Conservation (phyloP, 1,284 basidiomycete genomes). For the Apiotrichum porosum region DNA sequence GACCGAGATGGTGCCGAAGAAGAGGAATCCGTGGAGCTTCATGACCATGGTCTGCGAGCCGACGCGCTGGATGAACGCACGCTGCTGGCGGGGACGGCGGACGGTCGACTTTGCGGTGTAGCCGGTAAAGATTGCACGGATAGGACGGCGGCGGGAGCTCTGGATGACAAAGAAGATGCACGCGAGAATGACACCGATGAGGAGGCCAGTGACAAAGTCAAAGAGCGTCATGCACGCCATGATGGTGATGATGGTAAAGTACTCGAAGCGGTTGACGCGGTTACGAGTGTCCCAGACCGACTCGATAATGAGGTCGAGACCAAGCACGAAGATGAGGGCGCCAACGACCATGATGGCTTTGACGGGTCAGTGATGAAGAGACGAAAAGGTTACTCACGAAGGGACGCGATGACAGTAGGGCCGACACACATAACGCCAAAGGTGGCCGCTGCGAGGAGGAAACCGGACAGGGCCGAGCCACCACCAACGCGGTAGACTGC, state of each 20-base stretch:
- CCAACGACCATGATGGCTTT: constrained; percentile 85
- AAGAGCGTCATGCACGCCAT: constrained; percentile 86
- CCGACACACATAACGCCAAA: constrained; percentile 71
- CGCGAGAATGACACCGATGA: constrained; percentile 86
- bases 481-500: constrained; percentile 92
- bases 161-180: constrained; percentile 96
- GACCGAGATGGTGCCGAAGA: constrained; percentile 89
- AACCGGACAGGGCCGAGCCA: constrained; percentile 72
- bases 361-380: background rate
- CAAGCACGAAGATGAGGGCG: constrained; percentile 89
- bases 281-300: constrained; percentile 93
- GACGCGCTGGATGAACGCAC: constrained; percentile 83
- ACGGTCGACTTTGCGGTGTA: constrained; percentile 84
- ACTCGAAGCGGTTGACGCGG: constrained; percentile 68
- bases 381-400: constrained; percentile 59
- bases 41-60: constrained; percentile 88
- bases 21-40: constrained; percentile 79
- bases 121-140: constrained; percentile 73
- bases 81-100: constrained; percentile 78
- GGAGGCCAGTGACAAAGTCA: constrained; percentile 91
- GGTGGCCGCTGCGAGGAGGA: constrained; percentile 77
- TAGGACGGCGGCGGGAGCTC: constrained; percentile 75
- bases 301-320: constrained; percentile 90
- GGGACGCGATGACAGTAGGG: constrained; percentile 65
- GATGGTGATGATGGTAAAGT: constrained; percentile 54